phyloP scores from a whole-genome alignment of 495 filamentous ascomycete genomes.

The Podospora didyma region DNA sequence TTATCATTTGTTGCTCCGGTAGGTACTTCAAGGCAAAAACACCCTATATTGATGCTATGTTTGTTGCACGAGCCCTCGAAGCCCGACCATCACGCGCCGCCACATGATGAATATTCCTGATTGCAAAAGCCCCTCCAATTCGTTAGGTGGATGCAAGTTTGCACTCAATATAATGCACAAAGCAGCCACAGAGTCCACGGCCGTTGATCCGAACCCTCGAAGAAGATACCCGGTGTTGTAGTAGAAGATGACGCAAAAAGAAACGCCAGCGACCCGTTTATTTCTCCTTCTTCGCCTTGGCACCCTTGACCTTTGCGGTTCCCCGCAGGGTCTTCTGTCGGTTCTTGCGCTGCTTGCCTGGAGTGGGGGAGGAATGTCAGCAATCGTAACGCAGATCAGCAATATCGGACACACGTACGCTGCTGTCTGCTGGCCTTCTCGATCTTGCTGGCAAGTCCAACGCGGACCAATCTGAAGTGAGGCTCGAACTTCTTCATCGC shows the following conservation, averaged over 20 bases:
- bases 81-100: constrained; percentile 34
- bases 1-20: too few species aligned
- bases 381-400: not conserved
- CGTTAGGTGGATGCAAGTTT: constrained; percentile 22
- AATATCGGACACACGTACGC: constrained; percentile 62
- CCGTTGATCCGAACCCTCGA: constrained; percentile 25
- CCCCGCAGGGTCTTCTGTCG: constrained; percentile 96
- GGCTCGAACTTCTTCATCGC: constrained; percentile 99
- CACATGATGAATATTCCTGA: constrained; percentile 23
- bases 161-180: constrained; percentile 32
- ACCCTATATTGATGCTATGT: constrained; percentile 36
- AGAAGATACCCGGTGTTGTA: constrained; percentile 22
- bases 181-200: constrained; percentile 23
- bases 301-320: constrained; percentile 84
- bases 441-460: constrained; percentile 85
- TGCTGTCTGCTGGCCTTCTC: constrained; percentile 97
- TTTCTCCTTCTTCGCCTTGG: constrained; percentile 75
- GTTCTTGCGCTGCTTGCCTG: constrained; percentile 99
- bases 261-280: constrained; percentile 29
- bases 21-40: constrained; percentile 5
- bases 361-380: constrained; percentile 34
- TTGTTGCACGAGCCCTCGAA: constrained; percentile 24
- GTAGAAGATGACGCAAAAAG: constrained; percentile 25
- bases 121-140: constrained; percentile 18
- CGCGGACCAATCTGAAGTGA: constrained; percentile 89